phyloP scores from a whole-genome alignment of 345 rosid genomes.

The Lagerstroemia speciosa region DNA sequence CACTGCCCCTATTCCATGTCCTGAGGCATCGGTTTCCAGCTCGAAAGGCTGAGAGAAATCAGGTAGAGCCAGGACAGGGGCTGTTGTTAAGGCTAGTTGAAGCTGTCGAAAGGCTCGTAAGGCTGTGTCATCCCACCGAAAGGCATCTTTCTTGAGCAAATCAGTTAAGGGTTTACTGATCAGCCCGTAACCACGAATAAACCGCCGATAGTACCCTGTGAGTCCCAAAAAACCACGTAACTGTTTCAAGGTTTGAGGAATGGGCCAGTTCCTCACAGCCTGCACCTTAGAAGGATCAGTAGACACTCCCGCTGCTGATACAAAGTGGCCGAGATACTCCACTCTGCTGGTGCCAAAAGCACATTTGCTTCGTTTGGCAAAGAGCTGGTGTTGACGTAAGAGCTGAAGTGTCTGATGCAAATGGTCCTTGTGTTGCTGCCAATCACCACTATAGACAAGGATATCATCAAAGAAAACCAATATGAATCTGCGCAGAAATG shows the following conservation, averaged over 20 bases:
- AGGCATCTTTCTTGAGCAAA: slow-evolving; percentile 2
- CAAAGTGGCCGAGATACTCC: slow-evolving; percentile 1
- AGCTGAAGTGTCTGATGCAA: not conserved
- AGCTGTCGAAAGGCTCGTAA: not conserved
- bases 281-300: not conserved
- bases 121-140: not conserved
- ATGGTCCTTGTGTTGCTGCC: not conserved
- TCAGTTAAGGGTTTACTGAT: not conserved
- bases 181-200: not conserved
- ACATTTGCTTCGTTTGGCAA: not conserved
- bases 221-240: slow-evolving; percentile 1
- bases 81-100: not conserved
- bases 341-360: not conserved
- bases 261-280: not conserved
- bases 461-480: slow-evolving; percentile 16
- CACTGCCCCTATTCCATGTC: not conserved
- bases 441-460: not conserved
- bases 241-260: not conserved
- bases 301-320: not conserved
- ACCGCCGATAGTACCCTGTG: slow-evolving; percentile 5
- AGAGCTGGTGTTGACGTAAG: not conserved
- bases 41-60: not conserved
- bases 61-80: not conserved
- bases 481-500: not conserved
- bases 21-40: slow-evolving; percentile 2